Base-by-base conservation (phyloP, 1,139 yeast species). In the Neolecta irregularis region DNA sequence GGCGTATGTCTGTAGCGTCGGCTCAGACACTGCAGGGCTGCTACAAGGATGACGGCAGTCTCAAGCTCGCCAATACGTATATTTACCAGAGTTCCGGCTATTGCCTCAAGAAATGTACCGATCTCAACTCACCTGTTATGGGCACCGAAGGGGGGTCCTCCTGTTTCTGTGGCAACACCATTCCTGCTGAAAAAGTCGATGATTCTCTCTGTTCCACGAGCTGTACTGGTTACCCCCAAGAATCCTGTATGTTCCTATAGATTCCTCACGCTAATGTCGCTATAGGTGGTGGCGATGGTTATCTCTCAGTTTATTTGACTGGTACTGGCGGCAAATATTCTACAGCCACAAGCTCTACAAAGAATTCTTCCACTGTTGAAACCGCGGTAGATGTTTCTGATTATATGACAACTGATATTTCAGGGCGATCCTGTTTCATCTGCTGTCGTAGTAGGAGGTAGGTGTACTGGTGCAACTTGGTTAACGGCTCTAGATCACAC, bases 121-220 rank as follows among this genome's bases (percentile, higher is more conserved):
- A 18, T 11, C 25, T 11, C 11, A 40, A 57, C 18, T 62, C 57
- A 39, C 57, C 70, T 3, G 75, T 69, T 47, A 65, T 72, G 47
- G 93, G 88, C 5, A 47, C 75, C 31, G 55, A 58, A 12, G 50
- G 64, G 28, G 85, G 81, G 26, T 51, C 58, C 36, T 54, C 58
- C 15, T 80, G 93, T 56, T 69, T 61, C 49, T 80, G 93, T 55
- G 78, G 85, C 41, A 50, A 57, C 41, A 44, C 57, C 1, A 49
- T 62, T 13, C 92, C 93, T 1, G 38, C 57, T 11, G 44, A 56
- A 13, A 35, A 35, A 32, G 48, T 45, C 8, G 46, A 44, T 21
- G 35, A 48, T n/a, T 41, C 59, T 8, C 35, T 42, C 6, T 76
- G 88, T 56, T 47, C 54, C 42, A 48, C 48, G 1, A 37, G 46